A percentile compares a stretch with the other conserved stretches of the same genome.
These are phyloP conservation scores for Echria macrotheca DNA, from an alignment of 495 filamentous ascomycete species.

Conservation along the genomic window DNA sequence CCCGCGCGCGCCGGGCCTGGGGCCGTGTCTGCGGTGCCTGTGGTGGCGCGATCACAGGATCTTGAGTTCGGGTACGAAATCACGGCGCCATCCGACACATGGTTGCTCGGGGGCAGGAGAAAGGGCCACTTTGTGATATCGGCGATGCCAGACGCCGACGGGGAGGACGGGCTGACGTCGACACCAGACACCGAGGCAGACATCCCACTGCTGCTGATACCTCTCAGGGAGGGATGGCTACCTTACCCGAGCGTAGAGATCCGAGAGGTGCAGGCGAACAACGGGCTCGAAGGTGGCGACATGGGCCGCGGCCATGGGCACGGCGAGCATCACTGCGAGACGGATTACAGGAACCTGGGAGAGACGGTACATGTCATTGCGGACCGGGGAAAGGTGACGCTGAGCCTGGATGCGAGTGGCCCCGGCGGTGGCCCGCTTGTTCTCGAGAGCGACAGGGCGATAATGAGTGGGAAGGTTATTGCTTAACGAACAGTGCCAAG, in stretches of 20 bases:
- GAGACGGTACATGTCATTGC: slow-evolving; percentile 73
- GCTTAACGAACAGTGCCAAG: neutral
- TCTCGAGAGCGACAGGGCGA: slow-evolving; percentile 46
- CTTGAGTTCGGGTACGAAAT: slow-evolving; percentile 83
- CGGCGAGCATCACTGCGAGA: slow-evolving; percentile 55
- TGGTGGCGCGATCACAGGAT: slow-evolving; percentile 38
- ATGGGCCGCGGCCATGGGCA: slow-evolving; percentile 3
- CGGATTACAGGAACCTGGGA: slow-evolving; percentile 69
- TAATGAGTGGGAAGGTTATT: slow-evolving; percentile 32
- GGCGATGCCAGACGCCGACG: slow-evolving; percentile 16
- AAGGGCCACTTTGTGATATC: slow-evolving; percentile 69
- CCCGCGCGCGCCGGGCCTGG: neutral
- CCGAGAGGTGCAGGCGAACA: slow-evolving; percentile 41
- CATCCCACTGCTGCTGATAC: slow-evolving; percentile 65
- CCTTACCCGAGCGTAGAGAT: slow-evolving; percentile 77
- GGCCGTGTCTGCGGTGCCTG: slow-evolving; percentile 3
- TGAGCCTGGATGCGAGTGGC: slow-evolving; percentile 65
- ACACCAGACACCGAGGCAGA: slow-evolving; percentile 40
- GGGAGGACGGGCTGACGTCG: slow-evolving; percentile 41
- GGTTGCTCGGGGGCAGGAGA: slow-evolving; percentile 78
- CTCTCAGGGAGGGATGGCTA: slow-evolving; percentile 69
- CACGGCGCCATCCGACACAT: slow-evolving; percentile 65
- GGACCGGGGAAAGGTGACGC: slow-evolving; percentile 67
- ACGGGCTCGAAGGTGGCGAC: slow-evolving; percentile 12
- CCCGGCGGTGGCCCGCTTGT: slow-evolving; percentile 59